phyloP scores from a whole-genome alignment of 2,329 filamentous ascomycete species.

The Ophiostoma sp. region DNA sequence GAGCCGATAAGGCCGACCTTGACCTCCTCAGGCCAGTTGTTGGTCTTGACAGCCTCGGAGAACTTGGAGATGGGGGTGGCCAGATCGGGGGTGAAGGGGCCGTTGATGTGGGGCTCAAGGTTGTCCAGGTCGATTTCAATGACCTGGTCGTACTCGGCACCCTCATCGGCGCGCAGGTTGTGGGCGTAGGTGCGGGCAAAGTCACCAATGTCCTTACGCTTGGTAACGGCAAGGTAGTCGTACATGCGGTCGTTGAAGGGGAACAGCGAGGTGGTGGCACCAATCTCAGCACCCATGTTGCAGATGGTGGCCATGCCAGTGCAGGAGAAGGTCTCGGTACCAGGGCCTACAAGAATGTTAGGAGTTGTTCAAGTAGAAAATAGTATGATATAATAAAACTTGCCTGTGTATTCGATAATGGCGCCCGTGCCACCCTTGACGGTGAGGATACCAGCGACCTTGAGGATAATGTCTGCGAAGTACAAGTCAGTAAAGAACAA shows the following conservation, averaged over 20 bases:
- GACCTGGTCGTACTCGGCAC: slow-evolving; percentile 89
- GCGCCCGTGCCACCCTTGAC: slow-evolving; percentile 97
- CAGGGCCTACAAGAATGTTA: slow-evolving; percentile 42
- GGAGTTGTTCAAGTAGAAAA: not conserved
- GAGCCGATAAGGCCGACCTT: slow-evolving; percentile 97
- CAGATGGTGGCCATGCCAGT: slow-evolving; percentile 85
- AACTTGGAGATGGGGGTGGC: slow-evolving; percentile 98
- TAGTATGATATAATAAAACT: not conserved
- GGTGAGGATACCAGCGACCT: slow-evolving; percentile 92
- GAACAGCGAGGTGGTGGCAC: slow-evolving; percentile 90
- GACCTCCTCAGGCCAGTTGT: slow-evolving; percentile 93
- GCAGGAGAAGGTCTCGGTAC: slow-evolving; percentile 66
- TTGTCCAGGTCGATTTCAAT: slow-evolving; percentile 94
- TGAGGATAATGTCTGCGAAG: slow-evolving; percentile 74
- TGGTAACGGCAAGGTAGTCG: slow-evolving; percentile 88
- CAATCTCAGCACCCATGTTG: slow-evolving; percentile 68
- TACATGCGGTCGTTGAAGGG: slow-evolving; percentile 98
- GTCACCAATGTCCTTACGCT: slow-evolving; percentile 84
- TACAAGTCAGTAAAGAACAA: slow-evolving; percentile 15
- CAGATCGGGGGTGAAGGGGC: slow-evolving; percentile 96
- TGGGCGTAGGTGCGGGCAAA: slow-evolving; percentile 78
- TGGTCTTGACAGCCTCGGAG: slow-evolving; percentile 85
- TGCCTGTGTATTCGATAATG: slow-evolving; percentile 68
- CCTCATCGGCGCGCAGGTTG: slow-evolving; percentile 81
- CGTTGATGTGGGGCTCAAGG: slow-evolving; percentile 97